Evolutionary conservation across 2,329 filamentous ascomycete species (phyloP).

Genomic region (Epichloe uncinata): DNA sequence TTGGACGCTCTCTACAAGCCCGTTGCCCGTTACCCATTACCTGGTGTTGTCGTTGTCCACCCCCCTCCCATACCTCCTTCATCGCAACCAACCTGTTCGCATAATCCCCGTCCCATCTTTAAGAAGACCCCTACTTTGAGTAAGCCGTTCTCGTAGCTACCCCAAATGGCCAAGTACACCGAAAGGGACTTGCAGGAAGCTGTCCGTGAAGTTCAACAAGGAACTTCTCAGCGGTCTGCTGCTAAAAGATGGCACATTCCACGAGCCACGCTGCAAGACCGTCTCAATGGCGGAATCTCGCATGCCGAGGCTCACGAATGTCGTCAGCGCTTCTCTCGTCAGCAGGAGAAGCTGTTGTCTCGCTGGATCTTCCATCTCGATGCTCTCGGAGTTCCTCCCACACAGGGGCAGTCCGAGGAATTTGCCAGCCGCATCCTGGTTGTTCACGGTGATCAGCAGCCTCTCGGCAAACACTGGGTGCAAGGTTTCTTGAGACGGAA

Average conservation of each 20-base stretch:
- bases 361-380: conserved; percentile 6
- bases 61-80: background rate
- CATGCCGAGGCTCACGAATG: conserved; percentile 8
- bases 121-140: background rate
- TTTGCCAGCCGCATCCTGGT: conserved; percentile 7
- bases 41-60: background rate
- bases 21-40: background rate
- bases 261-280: conserved; percentile 7
- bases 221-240: conserved; percentile 7
- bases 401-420: conserved; percentile 7
- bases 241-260: conserved; percentile 8
- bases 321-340: conserved; percentile 7
- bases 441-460: conserved; percentile 6
- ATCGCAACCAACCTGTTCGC: conserved; percentile 1
- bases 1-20: conserved; percentile 5
- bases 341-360: conserved; percentile 7
- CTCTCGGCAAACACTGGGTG: conserved; percentile 8
- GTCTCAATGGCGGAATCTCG: conserved; percentile 7
- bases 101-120: background rate
- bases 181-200: conserved; percentile 8
- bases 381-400: conserved; percentile 7
- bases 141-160: background rate
- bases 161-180: conserved; percentile 8
- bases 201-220: conserved; percentile 8
- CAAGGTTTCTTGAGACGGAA: conserved; percentile 8